Evolutionary conservation across 1,284 basidiomycete species (phyloP), one percentile per base, ranked within the genome.

Genomic region (Trichosporon ovoides): DNA sequence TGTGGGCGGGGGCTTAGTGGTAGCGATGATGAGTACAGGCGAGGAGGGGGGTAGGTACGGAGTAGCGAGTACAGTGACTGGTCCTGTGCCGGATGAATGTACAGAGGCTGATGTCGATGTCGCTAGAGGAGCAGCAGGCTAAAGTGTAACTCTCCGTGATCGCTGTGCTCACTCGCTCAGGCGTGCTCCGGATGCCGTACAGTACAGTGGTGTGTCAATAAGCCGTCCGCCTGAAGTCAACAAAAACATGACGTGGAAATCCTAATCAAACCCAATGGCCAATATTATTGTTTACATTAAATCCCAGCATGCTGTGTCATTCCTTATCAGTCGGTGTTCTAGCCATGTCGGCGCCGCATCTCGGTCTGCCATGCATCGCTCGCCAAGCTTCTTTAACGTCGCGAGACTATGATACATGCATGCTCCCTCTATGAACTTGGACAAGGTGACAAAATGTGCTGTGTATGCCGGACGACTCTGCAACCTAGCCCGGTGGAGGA

Each of bases 261-360:
- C 43, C 43, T 48, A 48, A 48, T 48, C 43, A 48, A 28, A 48
- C 43, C 22, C 43, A 48, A 48, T 48, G 22, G 11, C 43, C 43
- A 48, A 48, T 48, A 48, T 48, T 48, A 48, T 48, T 48, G 43
- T 48, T 48, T 28, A 14, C 43, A 48, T 48, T 48, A 48, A 48
- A 48, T 48, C 43, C 43, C 43, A 48, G 16, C 43, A 12, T 48
- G 43, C 43, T 48, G 43, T 48, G 43, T 48, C 43, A 48, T 48
- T 48, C 43, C 24, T 48, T 48, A 48, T 48, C 43, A 48, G 24
- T 48, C 43, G 43, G 43, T 22, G 24, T 48, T 48, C 43, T 48
- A 12, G 22, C 43, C 43, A 22, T n/a, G 16, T 31, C 43, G 28
- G 14, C 3, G 5, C 24, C 24, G 24, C 16, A 46, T 48, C 43